Evolutionary conservation across 208 protist species (phyloP).

Genomic region (Kentomonas sorsogonicus): DNA sequence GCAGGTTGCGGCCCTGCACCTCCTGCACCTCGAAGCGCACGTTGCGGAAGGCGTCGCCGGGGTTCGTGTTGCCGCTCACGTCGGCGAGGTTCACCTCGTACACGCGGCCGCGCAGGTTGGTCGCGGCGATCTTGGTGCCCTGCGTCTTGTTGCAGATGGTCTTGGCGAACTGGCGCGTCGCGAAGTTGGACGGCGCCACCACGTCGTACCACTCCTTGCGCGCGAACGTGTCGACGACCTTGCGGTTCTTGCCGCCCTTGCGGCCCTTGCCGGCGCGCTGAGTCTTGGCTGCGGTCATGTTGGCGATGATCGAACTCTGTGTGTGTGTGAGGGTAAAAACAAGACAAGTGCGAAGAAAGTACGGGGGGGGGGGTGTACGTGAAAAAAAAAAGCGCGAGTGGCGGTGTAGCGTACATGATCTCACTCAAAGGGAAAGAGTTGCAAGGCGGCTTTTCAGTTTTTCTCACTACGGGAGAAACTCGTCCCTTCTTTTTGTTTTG

Average conservation of each 20-base stretch:
- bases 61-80: slow-evolving; percentile 86
- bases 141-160: slow-evolving; percentile 97
- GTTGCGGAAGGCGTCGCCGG: slow-evolving; percentile 93
- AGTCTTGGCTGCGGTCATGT: slow-evolving; percentile 95
- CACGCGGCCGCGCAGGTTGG: slow-evolving; percentile 95
- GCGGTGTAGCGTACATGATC: too few species aligned
- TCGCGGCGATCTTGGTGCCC: slow-evolving; percentile 93
- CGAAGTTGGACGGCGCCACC: slow-evolving; percentile 96
- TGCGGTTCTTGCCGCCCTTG: slow-evolving; percentile 93
- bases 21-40: slow-evolving; percentile 96
- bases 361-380: slow-evolving; percentile 6
- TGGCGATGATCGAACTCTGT: too few species aligned
- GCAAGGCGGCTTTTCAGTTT: slow-evolving; percentile 10
- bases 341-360: slow-evolving; percentile 13
- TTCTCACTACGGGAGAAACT: too few species aligned
- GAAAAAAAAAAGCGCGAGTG: slow-evolving; percentile 7
- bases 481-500: slow-evolving; percentile 6
- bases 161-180: slow-evolving; percentile 93
- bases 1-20: slow-evolving; percentile 93
- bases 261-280: slow-evolving; percentile 95
- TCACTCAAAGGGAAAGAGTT: slow-evolving; percentile 15
- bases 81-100: slow-evolving; percentile 97
- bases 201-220: slow-evolving; percentile 99
- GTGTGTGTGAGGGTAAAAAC: slow-evolving; percentile 7
- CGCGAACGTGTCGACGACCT: slow-evolving; percentile 95